Conservation (phyloP, 768 basidiomycete species). For the Phylloporus arenicola region DNA sequence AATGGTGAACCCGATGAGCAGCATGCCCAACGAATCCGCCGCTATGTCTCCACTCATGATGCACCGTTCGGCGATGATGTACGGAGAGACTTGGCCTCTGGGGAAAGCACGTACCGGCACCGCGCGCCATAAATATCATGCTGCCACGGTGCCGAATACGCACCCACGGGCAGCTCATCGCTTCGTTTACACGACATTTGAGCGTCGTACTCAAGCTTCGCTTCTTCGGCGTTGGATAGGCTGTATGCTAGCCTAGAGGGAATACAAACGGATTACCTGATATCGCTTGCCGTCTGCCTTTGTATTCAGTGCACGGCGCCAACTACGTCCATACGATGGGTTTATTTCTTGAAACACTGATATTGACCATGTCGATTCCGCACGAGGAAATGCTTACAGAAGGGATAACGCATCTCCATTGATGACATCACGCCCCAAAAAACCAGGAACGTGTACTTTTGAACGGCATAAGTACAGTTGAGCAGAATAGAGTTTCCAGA, state of each 20-base stretch:
- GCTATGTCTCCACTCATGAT: background rate
- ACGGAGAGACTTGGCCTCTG: background rate
- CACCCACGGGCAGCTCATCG: too few relatives aligned
- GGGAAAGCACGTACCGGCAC: too few relatives aligned
- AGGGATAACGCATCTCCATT: background rate
- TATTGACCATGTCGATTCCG: background rate
- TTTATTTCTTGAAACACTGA: background rate
- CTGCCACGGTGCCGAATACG: background rate
- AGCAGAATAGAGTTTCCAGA: background rate
- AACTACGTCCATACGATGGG: too few relatives aligned
- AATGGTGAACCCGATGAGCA: conserved; percentile 9
- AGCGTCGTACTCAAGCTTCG: background rate
- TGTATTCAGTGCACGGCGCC: background rate
- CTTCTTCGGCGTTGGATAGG: background rate
- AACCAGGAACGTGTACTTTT: background rate
- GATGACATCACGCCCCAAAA: background rate
- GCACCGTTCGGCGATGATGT: background rate
- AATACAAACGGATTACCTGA: background rate
- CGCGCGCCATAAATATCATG: background rate
- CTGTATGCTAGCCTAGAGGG: background rate
- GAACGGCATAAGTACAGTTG: background rate
- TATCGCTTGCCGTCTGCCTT: background rate
- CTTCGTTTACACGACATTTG: background rate
- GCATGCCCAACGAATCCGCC: conserved; percentile 5
- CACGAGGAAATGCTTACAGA: background rate